A percentile compares a stretch with the other conserved stretches of the same genome.
Evolutionary conservation across 805 yeast species (phyloP).

Genomic region (Teunomyces kruisii): DNA sequence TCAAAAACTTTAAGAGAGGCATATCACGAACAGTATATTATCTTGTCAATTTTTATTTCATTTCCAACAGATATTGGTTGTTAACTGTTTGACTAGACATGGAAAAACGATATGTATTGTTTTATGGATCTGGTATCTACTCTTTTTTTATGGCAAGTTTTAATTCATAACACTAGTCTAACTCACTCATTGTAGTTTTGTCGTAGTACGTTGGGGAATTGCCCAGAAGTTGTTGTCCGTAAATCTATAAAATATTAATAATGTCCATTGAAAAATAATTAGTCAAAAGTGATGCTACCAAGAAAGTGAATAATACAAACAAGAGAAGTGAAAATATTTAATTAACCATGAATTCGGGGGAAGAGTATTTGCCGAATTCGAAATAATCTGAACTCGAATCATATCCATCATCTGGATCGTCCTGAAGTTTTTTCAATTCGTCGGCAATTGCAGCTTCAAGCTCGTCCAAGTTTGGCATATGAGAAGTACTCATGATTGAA

Average conservation of each 20-base stretch:
- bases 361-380: background rate
- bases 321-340: background rate
- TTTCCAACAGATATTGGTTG: background rate
- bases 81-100: background rate
- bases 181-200: background rate
- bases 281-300: background rate
- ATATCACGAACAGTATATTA: background rate
- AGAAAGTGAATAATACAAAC: background rate
- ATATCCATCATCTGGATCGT: background rate
- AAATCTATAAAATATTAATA: too few relatives aligned
- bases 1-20: background rate
- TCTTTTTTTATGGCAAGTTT: background rate
- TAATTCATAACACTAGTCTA: background rate
- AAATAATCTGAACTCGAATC: background rate
- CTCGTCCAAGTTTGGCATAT: background rate
- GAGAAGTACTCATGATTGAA: conserved; percentile 19
- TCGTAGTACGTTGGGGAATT: too few relatives aligned
- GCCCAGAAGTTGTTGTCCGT: background rate
- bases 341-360: too few relatives aligned
- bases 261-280: background rate
- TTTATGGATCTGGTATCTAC: background rate
- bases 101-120: background rate
- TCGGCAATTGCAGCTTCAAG: conserved; percentile 1
- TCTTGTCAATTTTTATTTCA: background rate
- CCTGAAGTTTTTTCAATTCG: background rate